Conservation (phyloP, 768 basidiomycete genomes). For the Dioszegia hungarica region DNA sequence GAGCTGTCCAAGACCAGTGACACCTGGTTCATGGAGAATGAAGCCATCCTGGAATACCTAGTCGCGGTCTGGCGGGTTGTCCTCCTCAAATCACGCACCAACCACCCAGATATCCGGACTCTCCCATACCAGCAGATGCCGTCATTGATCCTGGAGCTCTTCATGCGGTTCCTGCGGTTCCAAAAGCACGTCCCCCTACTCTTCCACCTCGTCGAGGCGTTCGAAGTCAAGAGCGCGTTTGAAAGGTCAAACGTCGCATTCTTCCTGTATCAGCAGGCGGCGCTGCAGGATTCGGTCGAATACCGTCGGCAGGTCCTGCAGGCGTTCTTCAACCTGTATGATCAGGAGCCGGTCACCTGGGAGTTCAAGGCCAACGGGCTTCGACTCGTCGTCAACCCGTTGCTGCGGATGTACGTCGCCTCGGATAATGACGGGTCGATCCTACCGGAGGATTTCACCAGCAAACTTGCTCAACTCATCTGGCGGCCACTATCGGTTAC, state of each 20-base stretch:
- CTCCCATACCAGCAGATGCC: conserved; percentile 49
- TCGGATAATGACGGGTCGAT: conserved; percentile 57
- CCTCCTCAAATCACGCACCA: conserved; percentile 29
- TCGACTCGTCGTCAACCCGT: conserved; percentile 81
- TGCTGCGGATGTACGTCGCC: conserved; percentile 63
- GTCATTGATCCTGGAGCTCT: conserved; percentile 66
- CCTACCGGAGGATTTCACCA: conserved; percentile 66
- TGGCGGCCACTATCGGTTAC: conserved; percentile 67
- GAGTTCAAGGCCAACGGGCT: conserved; percentile 63
- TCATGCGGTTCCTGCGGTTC: conserved; percentile 59
- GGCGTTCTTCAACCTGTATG: conserved; percentile 82
- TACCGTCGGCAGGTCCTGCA: conserved; percentile 73
- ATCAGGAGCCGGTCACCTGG: conserved; percentile 60
- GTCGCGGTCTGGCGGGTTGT: conserved; percentile 65
- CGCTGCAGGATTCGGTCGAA: conserved; percentile 61
- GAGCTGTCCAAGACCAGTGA: conserved; percentile 68
- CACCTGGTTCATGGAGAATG: conserved; percentile 64
- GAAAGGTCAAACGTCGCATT: conserved; percentile 72
- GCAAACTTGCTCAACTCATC: conserved; percentile 55
- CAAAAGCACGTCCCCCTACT: conserved; percentile 78
- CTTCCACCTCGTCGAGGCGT: conserved; percentile 79
- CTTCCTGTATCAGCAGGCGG: conserved; percentile 82
- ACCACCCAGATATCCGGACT: conserved; percentile 32
- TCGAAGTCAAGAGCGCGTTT: conserved; percentile 71
- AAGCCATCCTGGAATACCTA: conserved; percentile 63